phyloP scores from a whole-genome alignment of 108 stramenopile genomes.

The Mayamaea pseudoterrestris region DNA sequence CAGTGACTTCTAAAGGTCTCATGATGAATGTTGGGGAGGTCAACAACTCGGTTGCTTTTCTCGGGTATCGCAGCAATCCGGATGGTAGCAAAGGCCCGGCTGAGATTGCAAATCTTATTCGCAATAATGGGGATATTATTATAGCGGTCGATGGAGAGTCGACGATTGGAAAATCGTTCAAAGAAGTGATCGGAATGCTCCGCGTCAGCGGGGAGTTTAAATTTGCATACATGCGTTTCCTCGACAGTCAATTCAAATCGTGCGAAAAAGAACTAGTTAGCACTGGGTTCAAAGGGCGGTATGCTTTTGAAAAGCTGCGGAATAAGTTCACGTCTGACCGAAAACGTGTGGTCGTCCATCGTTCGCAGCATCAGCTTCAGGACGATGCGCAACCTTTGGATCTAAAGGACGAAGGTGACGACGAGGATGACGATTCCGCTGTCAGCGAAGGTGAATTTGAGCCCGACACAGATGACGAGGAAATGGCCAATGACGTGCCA shows the following conservation, averaged over 20 bases:
- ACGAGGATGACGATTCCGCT: slow-evolving; percentile 58
- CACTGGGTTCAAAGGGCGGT: slow-evolving; percentile 51
- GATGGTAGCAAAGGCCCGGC: slow-evolving; percentile 63
- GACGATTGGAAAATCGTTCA: slow-evolving; percentile 66
- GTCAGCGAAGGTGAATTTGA: slow-evolving; percentile 55
- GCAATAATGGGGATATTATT: slow-evolving; percentile 57
- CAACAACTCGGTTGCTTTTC: slow-evolving; percentile 63
- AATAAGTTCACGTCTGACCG: slow-evolving; percentile 52
- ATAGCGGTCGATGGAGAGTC: slow-evolving; percentile 74
- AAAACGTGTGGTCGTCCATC: slow-evolving; percentile 49
- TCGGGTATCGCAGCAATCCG: slow-evolving; percentile 48
- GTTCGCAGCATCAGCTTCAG: slow-evolving; percentile 20
- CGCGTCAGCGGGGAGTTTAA: slow-evolving; percentile 46
- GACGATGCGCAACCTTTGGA: slow-evolving; percentile 27
- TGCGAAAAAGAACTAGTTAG: slow-evolving; percentile 51
- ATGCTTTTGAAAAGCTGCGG: slow-evolving; percentile 34
- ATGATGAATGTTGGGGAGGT: slow-evolving; percentile 84
- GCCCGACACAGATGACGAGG: slow-evolving; percentile 75
- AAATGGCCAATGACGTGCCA: slow-evolving; percentile 3
- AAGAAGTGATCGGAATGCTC: slow-evolving; percentile 60
- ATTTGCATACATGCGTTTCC: slow-evolving; percentile 67
- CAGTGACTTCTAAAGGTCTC: slow-evolving; percentile 67
- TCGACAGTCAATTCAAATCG: slow-evolving; percentile 22
- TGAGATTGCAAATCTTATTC: slow-evolving; percentile 49
- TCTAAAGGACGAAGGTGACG: slow-evolving; percentile 19